Evolutionary conservation across 2,329 filamentous ascomycete species (phyloP), one percentile per base, ranked within the genome.

Genomic region (Laburnicola sp.): DNA sequence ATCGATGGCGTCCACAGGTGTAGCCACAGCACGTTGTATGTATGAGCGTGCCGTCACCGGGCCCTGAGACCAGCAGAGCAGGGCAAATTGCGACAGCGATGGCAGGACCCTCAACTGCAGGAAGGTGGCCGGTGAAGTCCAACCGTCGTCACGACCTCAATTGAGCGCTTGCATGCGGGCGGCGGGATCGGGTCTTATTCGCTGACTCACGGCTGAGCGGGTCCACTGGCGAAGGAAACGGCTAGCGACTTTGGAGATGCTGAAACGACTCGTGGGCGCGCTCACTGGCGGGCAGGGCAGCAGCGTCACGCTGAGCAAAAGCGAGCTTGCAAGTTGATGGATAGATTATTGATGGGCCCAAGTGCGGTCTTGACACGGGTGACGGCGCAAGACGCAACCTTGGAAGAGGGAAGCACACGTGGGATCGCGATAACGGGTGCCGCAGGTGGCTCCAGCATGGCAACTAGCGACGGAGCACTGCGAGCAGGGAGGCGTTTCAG

Each of bases 251-350:
- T 8, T 9, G 31, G 32, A 47, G 45, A 64, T 26, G 59, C 61
- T 71, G 69, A 70, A 71, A 71, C 69, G 62, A 65, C 50, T 58
- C 62, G 57, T 48, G 58, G 46, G 53, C 41, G 58, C 53, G 42
- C 53, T 66, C 54, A 65, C 60, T 68, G 63, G 64, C 57, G 53
- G 48, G 50, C 53, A 42, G 46, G 47, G 11, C 41, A 16, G 48
- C 50, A 65, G 68, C 68, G 68, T 68, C 43, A 69, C 68, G 68
- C 68, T 60, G 56, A 53, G 51, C 48, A 42, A 42, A 41, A 39
- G 40, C 31, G 25, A n/a, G 11, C 11, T 48, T 43, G 45, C 49
- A 28, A 30, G 34, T 8, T 30, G 16, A 16, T 16, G 16, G 16
- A 16, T 16, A 16, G 16, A 16, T 16, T 16, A 16, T 8, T 6